Percentiles rank a stretch among this genome's conserved stretches.
Conservation (phyloP, 1,284 basidiomycete genomes). For the Somion occarium region DNA sequence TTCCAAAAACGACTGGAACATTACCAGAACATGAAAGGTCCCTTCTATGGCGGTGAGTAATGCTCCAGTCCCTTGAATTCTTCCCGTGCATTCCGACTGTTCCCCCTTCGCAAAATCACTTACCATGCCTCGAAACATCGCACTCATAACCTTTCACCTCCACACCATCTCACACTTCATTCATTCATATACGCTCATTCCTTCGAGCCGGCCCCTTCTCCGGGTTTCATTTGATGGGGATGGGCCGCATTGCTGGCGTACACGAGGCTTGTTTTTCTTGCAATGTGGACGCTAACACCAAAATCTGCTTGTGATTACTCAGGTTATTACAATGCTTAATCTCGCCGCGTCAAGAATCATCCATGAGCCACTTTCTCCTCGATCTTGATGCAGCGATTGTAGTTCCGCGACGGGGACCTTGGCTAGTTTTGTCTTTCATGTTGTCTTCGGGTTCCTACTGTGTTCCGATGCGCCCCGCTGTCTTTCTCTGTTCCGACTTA, state of each 20-base stretch:
- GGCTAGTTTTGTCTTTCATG: neutral
- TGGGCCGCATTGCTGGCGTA: neutral
- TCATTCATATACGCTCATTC: neutral
- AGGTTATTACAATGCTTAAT: neutral
- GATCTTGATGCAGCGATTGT: neutral
- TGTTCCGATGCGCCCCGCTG: constrained; percentile 1
- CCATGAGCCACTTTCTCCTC: neutral
- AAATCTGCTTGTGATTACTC: neutral
- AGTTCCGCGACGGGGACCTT: neutral
- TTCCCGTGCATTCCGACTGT: neutral
- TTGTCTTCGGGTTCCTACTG: neutral
- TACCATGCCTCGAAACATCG: neutral
- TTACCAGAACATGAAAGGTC: constrained; percentile 60
- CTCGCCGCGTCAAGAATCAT: neutral
- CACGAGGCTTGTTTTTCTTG: neutral
- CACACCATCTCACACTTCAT: neutral
- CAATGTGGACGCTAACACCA: neutral
- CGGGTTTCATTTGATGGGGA: neutral
- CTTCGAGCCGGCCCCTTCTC: neutral
- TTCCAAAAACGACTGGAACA: constrained; percentile 66
- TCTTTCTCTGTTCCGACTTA: constrained; percentile 9
- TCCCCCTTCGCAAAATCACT: neutral
- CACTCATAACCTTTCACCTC: neutral
- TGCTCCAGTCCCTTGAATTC: constrained; percentile 3
- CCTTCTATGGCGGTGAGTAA: constrained; percentile 53